A percentile compares a stretch with the other conserved stretches of the same genome.
These are phyloP conservation scores for sweet orange (Citrus sinensis) DNA, from an alignment of 345 rosid genomes.

Conservation along the genomic window DVS_A1.0 CM039161.1:12810501-12811000, in stretches of 20 bases:
- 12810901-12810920: conserved; percentile 62
- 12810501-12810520: background rate
- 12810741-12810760: conserved; percentile 19
- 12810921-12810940: conserved; percentile 92
- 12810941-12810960: conserved; percentile 90
- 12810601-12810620: background rate
- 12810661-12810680: background rate
- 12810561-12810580: background rate
- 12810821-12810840: conserved; percentile 67
- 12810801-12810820: conserved; percentile 63
- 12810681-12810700: background rate
- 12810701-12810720: background rate
- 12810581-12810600: no score
- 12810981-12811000: conserved; percentile 94
- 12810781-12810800: conserved; percentile 38
- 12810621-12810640: background rate
- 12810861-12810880: conserved; percentile 99
- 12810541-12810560: background rate
- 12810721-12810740: background rate
- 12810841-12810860: conserved; percentile 85
- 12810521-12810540: background rate
- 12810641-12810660: background rate
- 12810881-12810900: conserved; percentile 75
- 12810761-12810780: conserved; percentile 28
- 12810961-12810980: conserved; percentile 98